A percentile compares a stretch with the other conserved stretches of the same genome.
These are phyloP conservation scores for Penicillium tannophilum DNA, from an alignment of 495 filamentous ascomycete species.

Conservation along the genomic window DNA sequence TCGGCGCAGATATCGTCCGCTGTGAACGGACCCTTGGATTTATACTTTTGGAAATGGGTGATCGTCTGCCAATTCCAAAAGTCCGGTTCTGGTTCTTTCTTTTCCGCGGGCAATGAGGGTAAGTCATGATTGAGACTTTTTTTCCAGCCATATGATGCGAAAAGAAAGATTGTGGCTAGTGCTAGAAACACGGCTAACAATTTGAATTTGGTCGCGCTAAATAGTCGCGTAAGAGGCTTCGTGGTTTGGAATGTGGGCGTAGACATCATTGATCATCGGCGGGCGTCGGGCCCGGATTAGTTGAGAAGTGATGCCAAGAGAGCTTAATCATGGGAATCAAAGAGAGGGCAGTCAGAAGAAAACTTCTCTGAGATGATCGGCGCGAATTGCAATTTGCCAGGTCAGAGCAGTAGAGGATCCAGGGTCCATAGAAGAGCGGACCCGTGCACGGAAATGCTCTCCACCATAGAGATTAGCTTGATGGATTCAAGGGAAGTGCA, in stretches of 20 bases:
- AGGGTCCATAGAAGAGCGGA: not conserved
- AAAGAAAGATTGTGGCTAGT: conserved; percentile 9
- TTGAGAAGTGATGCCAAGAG: not conserved
- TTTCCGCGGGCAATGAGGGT: not conserved
- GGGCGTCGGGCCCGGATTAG: not conserved
- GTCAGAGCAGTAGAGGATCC: not conserved
- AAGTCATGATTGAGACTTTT: not conserved
- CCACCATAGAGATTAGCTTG: not conserved
- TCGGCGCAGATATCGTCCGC: conserved; percentile 22
- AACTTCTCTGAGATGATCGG: not conserved
- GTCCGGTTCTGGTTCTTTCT: conserved; percentile 10
- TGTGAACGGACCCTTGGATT: not conserved
- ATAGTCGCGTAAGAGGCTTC: not conserved
- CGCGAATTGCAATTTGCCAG: not conserved
- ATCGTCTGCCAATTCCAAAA: conserved; percentile 21
- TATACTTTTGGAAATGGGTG: conserved; percentile 12
- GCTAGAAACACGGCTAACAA: conserved; percentile 9
- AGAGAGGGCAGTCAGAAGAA: not conserved
- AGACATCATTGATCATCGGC: not conserved
- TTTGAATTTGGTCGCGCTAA: conserved; percentile 12
- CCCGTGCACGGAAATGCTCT: not conserved
- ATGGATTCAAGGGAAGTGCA: not conserved
- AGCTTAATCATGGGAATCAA: not conserved
- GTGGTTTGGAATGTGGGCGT: conserved; percentile 5
- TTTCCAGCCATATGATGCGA: conserved; percentile 11